Conservation (phyloP, 2,329 filamentous ascomycete genomes). For the Colletotrichum limetticola region DNA sequence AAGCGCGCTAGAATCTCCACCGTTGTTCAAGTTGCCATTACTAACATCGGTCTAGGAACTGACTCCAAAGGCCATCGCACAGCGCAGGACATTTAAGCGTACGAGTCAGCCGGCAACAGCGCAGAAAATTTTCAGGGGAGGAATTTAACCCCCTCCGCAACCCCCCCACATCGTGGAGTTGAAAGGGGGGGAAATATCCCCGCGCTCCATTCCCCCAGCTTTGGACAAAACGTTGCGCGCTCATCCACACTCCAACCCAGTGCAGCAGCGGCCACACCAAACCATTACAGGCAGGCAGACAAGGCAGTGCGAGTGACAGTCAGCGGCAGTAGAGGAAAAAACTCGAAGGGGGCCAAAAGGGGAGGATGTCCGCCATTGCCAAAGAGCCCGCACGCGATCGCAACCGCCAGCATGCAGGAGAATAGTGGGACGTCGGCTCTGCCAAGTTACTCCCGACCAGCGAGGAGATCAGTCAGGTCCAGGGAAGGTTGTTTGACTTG, state of each 20-base stretch:
- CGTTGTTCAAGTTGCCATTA: conserved; percentile 2
- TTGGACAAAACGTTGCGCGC: conserved; percentile 1
- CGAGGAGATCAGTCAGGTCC: conserved; percentile 39
- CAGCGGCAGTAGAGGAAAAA: neutral
- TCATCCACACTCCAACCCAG: neutral
- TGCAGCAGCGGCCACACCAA: neutral
- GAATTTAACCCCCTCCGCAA: neutral
- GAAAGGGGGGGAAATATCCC: conserved; percentile 1
- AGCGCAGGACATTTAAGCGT: neutral
- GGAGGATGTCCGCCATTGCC: conserved; percentile 19
- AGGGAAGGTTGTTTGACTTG: conserved; percentile 59
- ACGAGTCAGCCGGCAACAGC: conserved; percentile 14
- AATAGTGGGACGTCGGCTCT: conserved; percentile 27
- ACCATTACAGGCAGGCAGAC: neutral
- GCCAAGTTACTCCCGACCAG: conserved; percentile 24
- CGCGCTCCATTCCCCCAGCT: conserved; percentile 27
- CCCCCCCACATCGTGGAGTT: conserved; percentile 26
- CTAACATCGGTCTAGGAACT: neutral
- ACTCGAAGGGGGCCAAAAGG: neutral
- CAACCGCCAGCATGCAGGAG: conserved; percentile 34
- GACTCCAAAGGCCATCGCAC: neutral
- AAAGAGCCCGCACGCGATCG: conserved; percentile 25
- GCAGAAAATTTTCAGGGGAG: neutral
- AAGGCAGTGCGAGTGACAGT: neutral
- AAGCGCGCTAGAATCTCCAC: neutral